Percentiles rank a stretch among this genome's conserved stretches.
phyloP scores from a whole-genome alignment of 306 rosid species.

The Vigna unguiculata region DNA sequence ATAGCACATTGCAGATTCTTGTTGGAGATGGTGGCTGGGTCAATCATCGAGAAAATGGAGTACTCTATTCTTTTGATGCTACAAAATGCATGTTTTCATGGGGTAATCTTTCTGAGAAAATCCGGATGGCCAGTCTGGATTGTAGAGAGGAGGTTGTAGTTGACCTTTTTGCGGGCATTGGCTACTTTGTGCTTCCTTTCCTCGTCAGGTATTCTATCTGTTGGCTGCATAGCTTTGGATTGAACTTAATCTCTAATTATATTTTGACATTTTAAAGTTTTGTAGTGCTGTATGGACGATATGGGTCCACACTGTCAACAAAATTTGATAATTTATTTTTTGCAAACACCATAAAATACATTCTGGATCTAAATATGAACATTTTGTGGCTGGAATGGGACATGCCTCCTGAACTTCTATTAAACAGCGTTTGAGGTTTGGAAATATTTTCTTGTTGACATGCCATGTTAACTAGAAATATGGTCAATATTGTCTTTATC shows the following conservation, averaged over 20 bases:
- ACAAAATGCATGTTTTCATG: constrained; percentile 98
- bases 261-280: neutral
- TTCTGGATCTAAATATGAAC: constrained; percentile 29
- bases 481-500: neutral
- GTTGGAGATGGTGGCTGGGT: constrained; percentile 95
- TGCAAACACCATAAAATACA: neutral
- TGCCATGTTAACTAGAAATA: neutral
- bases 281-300: neutral
- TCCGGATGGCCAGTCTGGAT: constrained; percentile 73
- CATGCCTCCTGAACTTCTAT: constrained; percentile 16
- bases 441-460: neutral
- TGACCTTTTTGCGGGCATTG: constrained; percentile 93
- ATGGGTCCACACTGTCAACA: neutral
- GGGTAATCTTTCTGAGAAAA: constrained; percentile 97
- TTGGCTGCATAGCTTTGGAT: constrained; percentile 16
- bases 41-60: constrained; percentile 89
- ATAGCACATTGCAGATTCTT: constrained; percentile 86
- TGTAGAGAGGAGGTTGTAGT: constrained; percentile 80
- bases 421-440: constrained; percentile 17
- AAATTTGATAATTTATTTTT: neutral
- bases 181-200: constrained; percentile 94
- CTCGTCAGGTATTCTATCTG: constrained; percentile 73
- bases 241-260: constrained; percentile 34
- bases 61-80: constrained; percentile 81
- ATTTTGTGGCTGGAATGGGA: constrained; percentile 15